phyloP scores from a whole-genome alignment of 148 eudicot species.

The Selenicereus undatus region DNA sequence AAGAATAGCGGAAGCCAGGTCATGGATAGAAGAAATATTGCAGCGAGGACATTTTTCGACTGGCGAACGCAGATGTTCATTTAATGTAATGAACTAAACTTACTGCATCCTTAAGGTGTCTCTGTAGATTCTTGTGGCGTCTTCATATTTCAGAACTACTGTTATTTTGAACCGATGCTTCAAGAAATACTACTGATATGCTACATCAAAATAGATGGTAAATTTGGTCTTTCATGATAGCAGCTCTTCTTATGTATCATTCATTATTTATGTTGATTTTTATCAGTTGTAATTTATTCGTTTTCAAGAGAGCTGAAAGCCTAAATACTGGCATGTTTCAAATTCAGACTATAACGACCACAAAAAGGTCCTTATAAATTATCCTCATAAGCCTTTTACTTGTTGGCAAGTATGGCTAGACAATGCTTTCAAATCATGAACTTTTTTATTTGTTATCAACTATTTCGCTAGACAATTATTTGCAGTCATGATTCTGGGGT shows the following conservation, averaged over 20 bases:
- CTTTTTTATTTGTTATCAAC: too few species aligned
- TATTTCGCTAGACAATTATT: too few species aligned
- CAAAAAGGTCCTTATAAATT: neutral
- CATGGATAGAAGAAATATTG: slow-evolving; percentile 54
- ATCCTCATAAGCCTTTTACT: too few species aligned
- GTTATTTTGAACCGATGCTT: neutral
- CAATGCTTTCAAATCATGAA: neutral
- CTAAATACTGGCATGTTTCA: neutral
- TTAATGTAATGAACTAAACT: slow-evolving; percentile 19
- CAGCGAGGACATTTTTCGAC: slow-evolving; percentile 45
- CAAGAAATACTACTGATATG: neutral
- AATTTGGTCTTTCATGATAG: neutral
- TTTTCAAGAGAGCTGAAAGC: neutral
- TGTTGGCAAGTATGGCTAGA: neutral
- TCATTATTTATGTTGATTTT: neutral
- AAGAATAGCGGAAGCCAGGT: slow-evolving; percentile 46
- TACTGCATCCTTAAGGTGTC: neutral
- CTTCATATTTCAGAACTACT: neutral
- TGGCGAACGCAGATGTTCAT: neutral
- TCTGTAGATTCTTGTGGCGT: neutral
- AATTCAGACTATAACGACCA: neutral
- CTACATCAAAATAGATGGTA: neutral
- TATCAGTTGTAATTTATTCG: neutral
- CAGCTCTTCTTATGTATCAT: neutral
- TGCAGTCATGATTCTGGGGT: neutral